Base-by-base conservation (phyloP, 163 green algal species). In the Coccomyxa subellipsoidea region DNA sequence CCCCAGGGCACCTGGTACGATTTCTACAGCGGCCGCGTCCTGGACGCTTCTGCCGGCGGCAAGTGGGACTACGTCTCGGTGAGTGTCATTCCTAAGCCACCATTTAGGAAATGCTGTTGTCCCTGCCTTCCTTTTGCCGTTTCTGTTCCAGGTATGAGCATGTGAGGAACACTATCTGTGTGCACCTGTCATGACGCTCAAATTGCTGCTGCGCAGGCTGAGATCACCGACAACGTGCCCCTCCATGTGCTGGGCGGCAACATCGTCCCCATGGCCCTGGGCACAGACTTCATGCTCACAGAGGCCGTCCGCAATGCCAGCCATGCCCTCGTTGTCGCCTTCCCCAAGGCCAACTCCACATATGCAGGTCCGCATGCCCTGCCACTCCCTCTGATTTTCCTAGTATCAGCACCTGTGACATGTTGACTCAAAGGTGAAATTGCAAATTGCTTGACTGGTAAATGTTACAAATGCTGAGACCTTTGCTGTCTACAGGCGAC, bases 1-100 rank as follows among this genome's bases (percentile, higher is more conserved):
- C 89, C 89, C 0, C 27, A 69, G 2, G 89, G 85, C 10, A 81
- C 69, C 25, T 92, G 89, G 89, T 88, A 88, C 80, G 82, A 70
- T 54, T 79, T 73, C 35, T 79, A 79, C 37, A 37, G 8, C 8
- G 70, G 70, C 70, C 12, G 4, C 2, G 70, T 34, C 5, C 8
- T 39, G 10, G 32, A 77, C 21, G 66, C 66, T 23, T 47, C 70
- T 8, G 70, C 32, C 25, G 32, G 32, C 70, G 70, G 70, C 32
- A 38, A 27, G 27, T 77, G 21, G 7, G 66, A 34, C 66, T 18
- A 2, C 27, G 66, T 73, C 66, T 36, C 27, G 29, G 66, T 73
- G 7, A 73, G 66, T 59, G 47, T 59, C 3, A 59, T 18, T 18
- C 47, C 5, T 18, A 27, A 12, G 47, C 5, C 23, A n/a, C n/a